These are phyloP conservation scores for Rosa multiflora DNA, from an alignment of 306 rosid species.

Conservation along the genomic window DNA sequence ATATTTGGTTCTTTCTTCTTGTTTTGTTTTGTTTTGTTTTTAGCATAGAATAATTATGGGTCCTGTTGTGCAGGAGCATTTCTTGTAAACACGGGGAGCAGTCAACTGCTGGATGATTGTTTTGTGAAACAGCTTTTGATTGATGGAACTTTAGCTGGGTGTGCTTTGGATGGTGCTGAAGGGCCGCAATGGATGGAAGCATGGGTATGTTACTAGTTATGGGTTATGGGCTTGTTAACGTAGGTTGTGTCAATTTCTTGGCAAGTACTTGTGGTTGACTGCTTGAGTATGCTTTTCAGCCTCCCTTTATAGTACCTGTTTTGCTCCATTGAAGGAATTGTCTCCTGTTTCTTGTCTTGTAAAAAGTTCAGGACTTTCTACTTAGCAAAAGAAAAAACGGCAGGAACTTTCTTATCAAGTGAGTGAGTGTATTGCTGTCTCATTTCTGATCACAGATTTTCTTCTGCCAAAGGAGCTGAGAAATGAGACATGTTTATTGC, in stretches of 20 bases:
- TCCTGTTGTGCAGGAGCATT: conserved; percentile 69
- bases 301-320: not conserved
- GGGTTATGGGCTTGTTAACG: conserved; percentile 16
- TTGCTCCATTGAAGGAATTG: not conserved
- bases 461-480: not conserved
- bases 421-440: not conserved
- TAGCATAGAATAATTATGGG: conserved; percentile 12
- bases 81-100: conserved; percentile 93
- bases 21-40: conserved; percentile 6
- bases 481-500: not conserved
- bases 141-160: conserved; percentile 96
- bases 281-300: conserved; percentile 18
- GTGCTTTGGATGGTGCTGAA: conserved; percentile 99
- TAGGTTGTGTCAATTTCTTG: conserved; percentile 5
- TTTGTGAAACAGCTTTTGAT: conserved; percentile 94
- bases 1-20: not conserved
- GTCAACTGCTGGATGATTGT: conserved; percentile 97
- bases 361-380: not conserved
- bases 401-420: not conserved
- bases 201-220: conserved; percentile 65
- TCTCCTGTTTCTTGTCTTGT: not conserved
- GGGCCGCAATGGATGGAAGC: conserved; percentile 99
- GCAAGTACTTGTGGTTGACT: conserved; percentile 14
- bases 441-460: not conserved
- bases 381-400: not conserved